These are phyloP conservation scores for Salinomyces thailandicus DNA, from an alignment of 2,329 filamentous ascomycete species.

Conservation along the genomic window DNA sequence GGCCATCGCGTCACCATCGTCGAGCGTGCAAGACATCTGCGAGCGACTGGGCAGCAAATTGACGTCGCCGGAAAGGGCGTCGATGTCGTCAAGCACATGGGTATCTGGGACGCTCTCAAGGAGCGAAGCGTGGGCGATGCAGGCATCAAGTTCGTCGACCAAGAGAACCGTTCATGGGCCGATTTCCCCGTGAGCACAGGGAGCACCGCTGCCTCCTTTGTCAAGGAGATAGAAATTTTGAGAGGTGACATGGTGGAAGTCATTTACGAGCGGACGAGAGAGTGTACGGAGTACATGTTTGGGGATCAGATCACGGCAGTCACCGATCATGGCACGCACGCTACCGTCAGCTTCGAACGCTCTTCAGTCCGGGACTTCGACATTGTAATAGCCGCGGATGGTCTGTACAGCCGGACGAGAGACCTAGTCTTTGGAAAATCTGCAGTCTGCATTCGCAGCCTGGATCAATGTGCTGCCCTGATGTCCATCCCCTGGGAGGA, in stretches of 20 bases:
- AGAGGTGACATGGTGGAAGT: constrained; percentile 41
- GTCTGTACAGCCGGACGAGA: constrained; percentile 18
- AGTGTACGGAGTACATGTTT: constrained; percentile 13
- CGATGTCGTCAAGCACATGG: constrained; percentile 18
- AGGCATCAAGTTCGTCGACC: constrained; percentile 18
- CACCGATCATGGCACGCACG: constrained; percentile 1
- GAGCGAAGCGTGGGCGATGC: constrained; percentile 12
- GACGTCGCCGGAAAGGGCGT: constrained; percentile 21
- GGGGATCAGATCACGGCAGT: constrained; percentile 6
- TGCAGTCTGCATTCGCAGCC: constrained; percentile 9
- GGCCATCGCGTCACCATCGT: constrained; percentile 14
- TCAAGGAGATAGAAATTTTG: constrained; percentile 45
- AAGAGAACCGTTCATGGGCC: constrained; percentile 11
- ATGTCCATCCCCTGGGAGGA: constrained; percentile 16
- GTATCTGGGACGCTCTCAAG: constrained; percentile 15
- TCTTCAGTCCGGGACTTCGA: constrained; percentile 12
- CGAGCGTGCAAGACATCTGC: constrained; percentile 8
- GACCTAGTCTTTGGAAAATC: constrained; percentile 14
- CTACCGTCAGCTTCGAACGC: constrained; percentile 7
- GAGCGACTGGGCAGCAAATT: constrained; percentile 18
- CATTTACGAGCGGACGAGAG: constrained; percentile 26
- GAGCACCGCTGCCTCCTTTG: constrained; percentile 22
- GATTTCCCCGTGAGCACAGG: constrained; percentile 15
- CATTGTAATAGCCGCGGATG: constrained; percentile 22
- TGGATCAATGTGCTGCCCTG: constrained; percentile 18